phyloP scores from a whole-genome alignment of 305 asterid species.

The Solanum chacoense region DNA sequence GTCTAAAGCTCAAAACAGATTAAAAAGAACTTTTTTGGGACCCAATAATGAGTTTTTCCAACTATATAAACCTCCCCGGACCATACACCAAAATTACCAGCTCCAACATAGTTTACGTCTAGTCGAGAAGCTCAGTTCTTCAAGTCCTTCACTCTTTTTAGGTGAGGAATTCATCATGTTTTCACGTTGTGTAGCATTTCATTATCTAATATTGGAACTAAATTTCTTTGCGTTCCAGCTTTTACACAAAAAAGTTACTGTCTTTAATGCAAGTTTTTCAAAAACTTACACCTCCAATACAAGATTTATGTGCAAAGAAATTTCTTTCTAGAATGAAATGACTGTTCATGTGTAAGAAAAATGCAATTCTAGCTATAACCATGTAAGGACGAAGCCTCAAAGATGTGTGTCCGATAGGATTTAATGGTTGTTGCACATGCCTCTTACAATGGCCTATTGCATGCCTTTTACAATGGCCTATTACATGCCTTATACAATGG shows the following conservation, averaged over 20 bases:
- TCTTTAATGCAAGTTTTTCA: neutral
- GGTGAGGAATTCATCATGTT: conserved; percentile 2
- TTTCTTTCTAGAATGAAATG: neutral
- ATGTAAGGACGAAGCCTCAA: neutral
- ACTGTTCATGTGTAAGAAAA: neutral
- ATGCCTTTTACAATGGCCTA: neutral
- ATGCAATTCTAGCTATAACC: neutral
- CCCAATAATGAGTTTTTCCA: conserved; percentile 23
- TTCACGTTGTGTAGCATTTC: neutral
- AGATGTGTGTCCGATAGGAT: neutral
- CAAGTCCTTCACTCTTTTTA: neutral
- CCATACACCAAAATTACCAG: conserved; percentile 14
- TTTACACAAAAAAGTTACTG: neutral
- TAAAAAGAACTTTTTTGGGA: neutral
- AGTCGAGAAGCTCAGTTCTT: neutral
- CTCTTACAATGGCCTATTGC: neutral
- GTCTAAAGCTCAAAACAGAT: neutral
- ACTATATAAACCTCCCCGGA: conserved; percentile 23
- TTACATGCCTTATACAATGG: neutral
- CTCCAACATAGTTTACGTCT: conserved; percentile 1
- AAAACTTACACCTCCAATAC: neutral
- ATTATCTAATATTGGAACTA: neutral
- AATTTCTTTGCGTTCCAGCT: neutral
- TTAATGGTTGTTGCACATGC: neutral
- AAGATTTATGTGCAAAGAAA: neutral